These are phyloP conservation scores for Citeromyces nyonsensis DNA, from an alignment of 805 yeast species.

Conservation along the genomic window DNA sequence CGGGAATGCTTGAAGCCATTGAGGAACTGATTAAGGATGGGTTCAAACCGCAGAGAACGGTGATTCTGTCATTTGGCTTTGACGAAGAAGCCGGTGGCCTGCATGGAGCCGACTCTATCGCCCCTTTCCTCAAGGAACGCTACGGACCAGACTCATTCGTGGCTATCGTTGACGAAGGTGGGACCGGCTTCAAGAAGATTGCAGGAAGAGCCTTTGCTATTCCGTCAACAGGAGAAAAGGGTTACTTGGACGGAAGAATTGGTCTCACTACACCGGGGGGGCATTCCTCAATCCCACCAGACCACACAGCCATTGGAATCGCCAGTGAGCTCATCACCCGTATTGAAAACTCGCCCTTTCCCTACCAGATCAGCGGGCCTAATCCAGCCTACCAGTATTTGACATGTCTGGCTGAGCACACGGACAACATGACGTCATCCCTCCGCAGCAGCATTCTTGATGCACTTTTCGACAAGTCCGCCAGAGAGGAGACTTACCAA, in stretches of 20 bases:
- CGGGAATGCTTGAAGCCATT: conserved; percentile 52
- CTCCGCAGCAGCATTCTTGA: conserved; percentile 16
- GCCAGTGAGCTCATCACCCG: conserved; percentile 37
- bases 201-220: conserved; percentile 27
- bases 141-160: conserved; percentile 49
- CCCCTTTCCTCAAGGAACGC: conserved; percentile 25
- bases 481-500: conserved; percentile 15
- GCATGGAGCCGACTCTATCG: conserved; percentile 43
- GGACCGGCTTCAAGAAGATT: conserved; percentile 13
- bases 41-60: conserved; percentile 45
- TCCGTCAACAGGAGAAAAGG: conserved; percentile 32
- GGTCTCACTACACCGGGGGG: conserved; percentile 43
- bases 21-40: conserved; percentile 34
- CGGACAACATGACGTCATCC: conserved; percentile 11
- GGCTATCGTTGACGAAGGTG: conserved; percentile 44
- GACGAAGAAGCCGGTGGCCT: conserved; percentile 67
- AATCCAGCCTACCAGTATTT: conserved; percentile 47
- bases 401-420: conserved; percentile 50
- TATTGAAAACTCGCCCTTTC: conserved; percentile 43
- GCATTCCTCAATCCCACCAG: conserved; percentile 44
- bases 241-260: conserved; percentile 21
- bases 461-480: conserved; percentile 18
- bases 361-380: conserved; percentile 23
- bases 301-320: conserved; percentile 69
- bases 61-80: conserved; percentile 55